phyloP scores from a whole-genome alignment of 2,329 filamentous ascomycete genomes.

The Thelonectria discophora region DNA sequence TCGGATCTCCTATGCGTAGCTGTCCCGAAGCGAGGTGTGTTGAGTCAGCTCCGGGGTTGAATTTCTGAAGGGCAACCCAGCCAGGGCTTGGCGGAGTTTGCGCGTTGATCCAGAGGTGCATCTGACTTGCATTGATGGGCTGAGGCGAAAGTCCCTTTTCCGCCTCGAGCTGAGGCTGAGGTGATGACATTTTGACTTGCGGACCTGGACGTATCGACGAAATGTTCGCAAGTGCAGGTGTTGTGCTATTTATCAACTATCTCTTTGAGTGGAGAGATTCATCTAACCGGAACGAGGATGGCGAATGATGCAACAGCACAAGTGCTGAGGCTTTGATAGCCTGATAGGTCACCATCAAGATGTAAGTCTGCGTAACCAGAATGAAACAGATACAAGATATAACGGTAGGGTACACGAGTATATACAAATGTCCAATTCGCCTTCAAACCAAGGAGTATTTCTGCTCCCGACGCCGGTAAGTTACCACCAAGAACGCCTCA shows the following conservation, averaged over 20 bases:
- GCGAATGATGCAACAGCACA: background rate
- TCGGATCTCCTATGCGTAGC: conserved; percentile 4
- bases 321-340: background rate
- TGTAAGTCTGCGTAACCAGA: background rate
- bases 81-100: background rate
- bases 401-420: background rate
- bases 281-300: conserved; percentile 13
- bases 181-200: conserved; percentile 6
- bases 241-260: background rate
- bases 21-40: background rate
- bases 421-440: too few species aligned
- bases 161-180: background rate
- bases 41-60: background rate
- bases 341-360: background rate
- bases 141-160: background rate
- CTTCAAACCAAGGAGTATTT: too few species aligned
- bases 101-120: conserved; percentile 14
- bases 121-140: background rate
- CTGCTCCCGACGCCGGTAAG: background rate
- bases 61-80: conserved; percentile 1
- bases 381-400: background rate
- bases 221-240: background rate
- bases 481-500: background rate
- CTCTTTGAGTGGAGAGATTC: conserved; percentile 8
- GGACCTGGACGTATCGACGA: background rate